A percentile compares a stretch with the other conserved stretches of the same genome.
These are phyloP conservation scores for Cercophora samala DNA, from an alignment of 495 filamentous ascomycete genomes.

Conservation along the genomic window DNA sequence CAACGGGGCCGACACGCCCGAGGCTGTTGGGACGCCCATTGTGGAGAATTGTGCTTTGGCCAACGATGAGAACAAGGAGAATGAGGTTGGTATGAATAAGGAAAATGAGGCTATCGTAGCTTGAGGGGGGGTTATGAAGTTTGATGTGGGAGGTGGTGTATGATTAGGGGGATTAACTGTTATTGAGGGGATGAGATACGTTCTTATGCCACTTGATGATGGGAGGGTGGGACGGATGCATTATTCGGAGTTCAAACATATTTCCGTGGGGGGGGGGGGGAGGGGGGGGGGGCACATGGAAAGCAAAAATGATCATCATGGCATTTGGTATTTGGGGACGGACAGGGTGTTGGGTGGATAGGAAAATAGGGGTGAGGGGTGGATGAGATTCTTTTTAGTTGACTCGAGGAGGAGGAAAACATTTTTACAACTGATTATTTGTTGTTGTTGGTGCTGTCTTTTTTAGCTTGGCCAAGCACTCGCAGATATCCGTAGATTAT, in stretches of 20 bases:
- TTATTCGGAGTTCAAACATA: not conserved
- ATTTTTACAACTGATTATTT: not conserved
- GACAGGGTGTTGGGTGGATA: not conserved
- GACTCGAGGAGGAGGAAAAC: not conserved
- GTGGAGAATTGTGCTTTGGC: not conserved
- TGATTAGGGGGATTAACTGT: not conserved
- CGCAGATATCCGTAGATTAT: not conserved
- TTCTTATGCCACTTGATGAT: not conserved
- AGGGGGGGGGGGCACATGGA: too few relatives aligned
- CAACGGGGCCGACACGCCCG: not conserved
- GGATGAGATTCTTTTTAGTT: too few relatives aligned
- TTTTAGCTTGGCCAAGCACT: not conserved
- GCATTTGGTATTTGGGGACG: not conserved
- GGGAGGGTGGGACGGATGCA: not conserved
- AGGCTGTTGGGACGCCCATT: not conserved
- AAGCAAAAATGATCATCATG: not conserved
- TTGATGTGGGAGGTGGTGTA: not conserved
- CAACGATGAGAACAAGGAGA: not conserved
- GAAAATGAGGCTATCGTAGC: not conserved
- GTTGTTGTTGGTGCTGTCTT: not conserved
- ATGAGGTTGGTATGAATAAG: not conserved
- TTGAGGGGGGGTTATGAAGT: not conserved
- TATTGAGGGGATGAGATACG: too few relatives aligned
- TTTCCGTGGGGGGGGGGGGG: too few relatives aligned
- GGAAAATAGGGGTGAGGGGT: not conserved